Conservation (phyloP, 495 filamentous ascomycete species). For the Hyaloscypha variabilis region DNA sequence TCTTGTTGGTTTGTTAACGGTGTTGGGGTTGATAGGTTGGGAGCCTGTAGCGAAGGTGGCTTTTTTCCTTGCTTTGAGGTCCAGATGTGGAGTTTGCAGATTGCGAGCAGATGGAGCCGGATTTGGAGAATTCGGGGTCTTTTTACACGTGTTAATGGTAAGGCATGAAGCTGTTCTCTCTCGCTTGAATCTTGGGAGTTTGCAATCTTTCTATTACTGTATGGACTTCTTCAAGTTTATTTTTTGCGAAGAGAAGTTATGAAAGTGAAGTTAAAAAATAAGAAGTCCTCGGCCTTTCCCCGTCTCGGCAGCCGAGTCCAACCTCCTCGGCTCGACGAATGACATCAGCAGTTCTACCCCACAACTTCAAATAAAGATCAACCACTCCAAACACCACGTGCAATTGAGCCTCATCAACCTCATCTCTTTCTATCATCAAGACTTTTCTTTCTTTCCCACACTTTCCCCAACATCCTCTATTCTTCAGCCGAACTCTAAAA, state of each 20-base stretch:
- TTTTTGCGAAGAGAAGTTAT: not conserved
- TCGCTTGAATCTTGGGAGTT: no score
- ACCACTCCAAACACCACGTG: conserved; percentile 2
- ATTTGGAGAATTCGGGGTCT: not conserved
- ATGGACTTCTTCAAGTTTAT: no score
- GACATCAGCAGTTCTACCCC: not conserved
- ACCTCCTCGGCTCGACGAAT: not conserved
- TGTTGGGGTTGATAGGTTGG: conserved; percentile 4
- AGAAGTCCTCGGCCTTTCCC: not conserved
- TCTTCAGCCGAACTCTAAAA: no score
- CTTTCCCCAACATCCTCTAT: conserved; percentile 11
- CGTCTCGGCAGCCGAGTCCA: not conserved
- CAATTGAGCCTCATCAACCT: not conserved
- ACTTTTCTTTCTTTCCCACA: conserved; percentile 13
- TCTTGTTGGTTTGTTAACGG: not conserved
- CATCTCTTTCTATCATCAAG: not conserved
- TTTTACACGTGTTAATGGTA: not conserved
- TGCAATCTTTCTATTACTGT: no score
- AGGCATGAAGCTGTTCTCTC: no score
- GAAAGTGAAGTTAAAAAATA: not conserved
- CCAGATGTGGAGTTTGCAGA: not conserved
- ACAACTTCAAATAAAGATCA: not conserved
- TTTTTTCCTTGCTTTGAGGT: conserved; percentile 5
- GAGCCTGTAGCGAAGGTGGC: not conserved
- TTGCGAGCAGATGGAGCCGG: not conserved